Evolutionary conservation across 371 early-diverging fungal genomes (phyloP), one percentile per base, ranked within the genome.

Genomic region (Smittium mucronatum): DNA sequence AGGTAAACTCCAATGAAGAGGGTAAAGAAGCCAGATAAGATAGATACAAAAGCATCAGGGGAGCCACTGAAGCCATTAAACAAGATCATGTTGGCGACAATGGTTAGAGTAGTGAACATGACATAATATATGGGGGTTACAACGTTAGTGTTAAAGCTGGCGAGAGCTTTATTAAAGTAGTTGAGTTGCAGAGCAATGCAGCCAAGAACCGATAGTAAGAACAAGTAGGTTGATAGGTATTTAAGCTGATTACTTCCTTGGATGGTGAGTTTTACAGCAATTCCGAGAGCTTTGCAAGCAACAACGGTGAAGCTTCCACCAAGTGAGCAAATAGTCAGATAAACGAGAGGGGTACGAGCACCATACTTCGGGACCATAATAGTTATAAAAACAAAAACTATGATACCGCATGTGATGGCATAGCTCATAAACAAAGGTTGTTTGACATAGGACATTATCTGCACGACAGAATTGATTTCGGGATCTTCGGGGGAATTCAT

Each of bases 131-230:
- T 89, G 25, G 91, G 91, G 71, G 89, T 92, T 36, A 92, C 92
- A 33, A 90, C 80, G 73, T 92, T 93, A 66, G 94, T 93, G 11
- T 89, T 88, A 73, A 93, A 95, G 69, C 85, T 79, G 70, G 93
- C 93, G 36, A 95, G 79, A 2, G 95, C 93, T 83, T 94, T 95
- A 84, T 95, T 94, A 70, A 95, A 93, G 76, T 94, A 95, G 76
- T 93, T 94, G 87, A 94, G 89, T 79, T 95, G 94, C n/a, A 89
- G 87, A 25, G 92, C 78, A 64, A 93, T 91, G 74, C 90, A 92
- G 0, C 85, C 79, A 2, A 74, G 83, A n/a, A 93, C 91, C 28
- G 87, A 83, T n/a, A 89, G 70, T 15, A 87, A 87, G 76, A 94
- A 93, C 17, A 90, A 79, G 69, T 91, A 94, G 1, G 94, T 94